These are phyloP conservation scores for Tricholoma hemisulphureum DNA, from an alignment of 768 basidiomycete genomes.

Conservation along the genomic window DNA sequence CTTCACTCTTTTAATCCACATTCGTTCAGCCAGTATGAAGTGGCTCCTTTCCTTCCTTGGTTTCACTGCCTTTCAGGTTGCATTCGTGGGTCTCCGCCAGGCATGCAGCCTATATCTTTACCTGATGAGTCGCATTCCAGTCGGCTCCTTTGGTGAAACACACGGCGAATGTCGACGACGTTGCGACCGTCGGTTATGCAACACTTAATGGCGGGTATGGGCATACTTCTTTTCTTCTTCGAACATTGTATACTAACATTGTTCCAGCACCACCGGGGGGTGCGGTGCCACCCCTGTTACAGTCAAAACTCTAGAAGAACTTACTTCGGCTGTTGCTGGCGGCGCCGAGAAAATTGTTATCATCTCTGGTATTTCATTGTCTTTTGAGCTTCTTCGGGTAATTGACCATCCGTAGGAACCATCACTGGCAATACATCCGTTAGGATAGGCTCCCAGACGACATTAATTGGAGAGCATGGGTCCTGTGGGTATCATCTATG, in stretches of 20 bases:
- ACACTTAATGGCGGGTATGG: slow-evolving; percentile 31
- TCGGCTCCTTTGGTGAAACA: slow-evolving; percentile 17
- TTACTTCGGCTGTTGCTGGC: slow-evolving; percentile 39
- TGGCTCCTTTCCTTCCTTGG: slow-evolving; percentile 32
- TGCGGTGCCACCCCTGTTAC: slow-evolving; percentile 40
- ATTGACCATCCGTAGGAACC: slow-evolving; percentile 26
- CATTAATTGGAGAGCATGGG: slow-evolving; percentile 39
- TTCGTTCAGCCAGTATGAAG: slow-evolving; percentile 27
- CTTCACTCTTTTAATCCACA: background rate
- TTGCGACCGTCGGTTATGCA: slow-evolving; percentile 38
- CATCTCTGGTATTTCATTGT: slow-evolving; percentile 34
- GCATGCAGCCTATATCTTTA: slow-evolving; percentile 1
- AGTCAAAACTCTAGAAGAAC: slow-evolving; percentile 37
- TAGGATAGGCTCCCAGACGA: slow-evolving; percentile 43
- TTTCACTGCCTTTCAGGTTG: slow-evolving; percentile 29
- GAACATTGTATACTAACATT: background rate
- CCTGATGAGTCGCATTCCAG: slow-evolving; percentile 3
- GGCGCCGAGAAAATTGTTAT: slow-evolving; percentile 42
- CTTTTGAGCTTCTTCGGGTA: background rate
- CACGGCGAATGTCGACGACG: slow-evolving; percentile 33
- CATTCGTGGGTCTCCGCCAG: slow-evolving; percentile 19
- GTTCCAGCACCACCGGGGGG: slow-evolving; percentile 38
- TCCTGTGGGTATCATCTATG: slow-evolving; percentile 29
- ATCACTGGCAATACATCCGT: slow-evolving; percentile 45
- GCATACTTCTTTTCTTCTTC: background rate